Evolutionary conservation across 257 asterid species (phyloP).

Genomic region (Solanum chilense): DNA sequence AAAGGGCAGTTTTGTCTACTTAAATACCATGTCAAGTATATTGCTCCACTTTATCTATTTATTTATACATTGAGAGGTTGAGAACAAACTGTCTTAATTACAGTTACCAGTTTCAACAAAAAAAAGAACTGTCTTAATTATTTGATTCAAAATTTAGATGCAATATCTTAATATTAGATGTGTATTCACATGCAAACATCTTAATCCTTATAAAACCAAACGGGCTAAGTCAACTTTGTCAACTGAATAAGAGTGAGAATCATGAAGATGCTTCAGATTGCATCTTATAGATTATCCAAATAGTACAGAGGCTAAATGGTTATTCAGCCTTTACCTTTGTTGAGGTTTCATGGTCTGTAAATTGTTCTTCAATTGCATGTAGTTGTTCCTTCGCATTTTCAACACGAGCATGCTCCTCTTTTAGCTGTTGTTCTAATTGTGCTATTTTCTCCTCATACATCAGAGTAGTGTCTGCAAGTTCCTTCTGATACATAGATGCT

Average conservation of each 20-base stretch:
- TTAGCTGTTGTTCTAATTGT: conserved; percentile 39
- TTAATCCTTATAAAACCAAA: neutral
- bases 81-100: neutral
- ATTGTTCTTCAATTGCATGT: conserved; percentile 22
- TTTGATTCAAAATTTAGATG: neutral
- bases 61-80: neutral
- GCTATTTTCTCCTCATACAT: conserved; percentile 64
- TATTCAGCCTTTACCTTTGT: conserved; percentile 37
- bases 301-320: neutral
- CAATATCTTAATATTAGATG: neutral
- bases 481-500: conserved; percentile 41
- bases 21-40: neutral
- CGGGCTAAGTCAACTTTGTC: neutral
- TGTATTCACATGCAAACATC: neutral
- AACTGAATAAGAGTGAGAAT: neutral
- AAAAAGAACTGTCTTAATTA: neutral
- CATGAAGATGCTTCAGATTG: neutral
- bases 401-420: conserved; percentile 34
- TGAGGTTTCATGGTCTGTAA: conserved; percentile 30
- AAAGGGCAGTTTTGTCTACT: neutral
- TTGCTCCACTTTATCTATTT: neutral
- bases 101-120: neutral
- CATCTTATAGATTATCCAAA: neutral
- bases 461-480: conserved; percentile 61
- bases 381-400: conserved; percentile 43